Percentiles rank a stretch among this genome's conserved stretches.
phyloP scores from a whole-genome alignment of 176 grass and related monocot genomes.

The Ananas comosus region DNA sequence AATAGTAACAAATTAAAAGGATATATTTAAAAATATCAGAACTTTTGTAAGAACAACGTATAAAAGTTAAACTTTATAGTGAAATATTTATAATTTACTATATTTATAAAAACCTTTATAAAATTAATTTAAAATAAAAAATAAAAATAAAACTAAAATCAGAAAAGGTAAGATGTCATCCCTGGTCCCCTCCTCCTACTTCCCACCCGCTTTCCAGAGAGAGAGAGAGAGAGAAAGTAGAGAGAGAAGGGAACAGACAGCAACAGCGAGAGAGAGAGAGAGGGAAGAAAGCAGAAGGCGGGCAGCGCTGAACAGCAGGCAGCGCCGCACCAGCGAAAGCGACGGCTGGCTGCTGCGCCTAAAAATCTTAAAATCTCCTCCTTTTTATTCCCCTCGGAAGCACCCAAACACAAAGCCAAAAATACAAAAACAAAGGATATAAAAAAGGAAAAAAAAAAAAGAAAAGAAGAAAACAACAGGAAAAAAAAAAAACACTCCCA shows the following conservation, averaged over 20 bases:
- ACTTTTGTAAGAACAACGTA: too few relatives aligned
- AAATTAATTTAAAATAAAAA: too few relatives aligned
- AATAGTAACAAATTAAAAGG: too few relatives aligned
- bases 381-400: slow-evolving; percentile 10
- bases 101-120: too few relatives aligned
- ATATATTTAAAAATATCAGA: too few relatives aligned
- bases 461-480: too few relatives aligned
- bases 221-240: neutral
- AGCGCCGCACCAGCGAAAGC: slow-evolving; percentile 68
- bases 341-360: slow-evolving; percentile 24
- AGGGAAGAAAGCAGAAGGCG: neutral
- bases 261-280: neutral
- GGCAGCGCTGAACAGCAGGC: slow-evolving; percentile 26
- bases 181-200: slow-evolving; percentile 11
- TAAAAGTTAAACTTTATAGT: too few relatives aligned
- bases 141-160: neutral
- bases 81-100: too few relatives aligned
- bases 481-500: too few relatives aligned
- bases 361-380: slow-evolving; percentile 17
- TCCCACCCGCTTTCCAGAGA: neutral
- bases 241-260: neutral
- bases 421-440: neutral
- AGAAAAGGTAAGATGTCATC: neutral
- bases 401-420: slow-evolving; percentile 10
- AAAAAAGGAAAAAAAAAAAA: too few relatives aligned